Evolutionary conservation across 2,329 filamentous ascomycete genomes (phyloP).

Genomic region (Claviceps pazoutovae): DNA sequence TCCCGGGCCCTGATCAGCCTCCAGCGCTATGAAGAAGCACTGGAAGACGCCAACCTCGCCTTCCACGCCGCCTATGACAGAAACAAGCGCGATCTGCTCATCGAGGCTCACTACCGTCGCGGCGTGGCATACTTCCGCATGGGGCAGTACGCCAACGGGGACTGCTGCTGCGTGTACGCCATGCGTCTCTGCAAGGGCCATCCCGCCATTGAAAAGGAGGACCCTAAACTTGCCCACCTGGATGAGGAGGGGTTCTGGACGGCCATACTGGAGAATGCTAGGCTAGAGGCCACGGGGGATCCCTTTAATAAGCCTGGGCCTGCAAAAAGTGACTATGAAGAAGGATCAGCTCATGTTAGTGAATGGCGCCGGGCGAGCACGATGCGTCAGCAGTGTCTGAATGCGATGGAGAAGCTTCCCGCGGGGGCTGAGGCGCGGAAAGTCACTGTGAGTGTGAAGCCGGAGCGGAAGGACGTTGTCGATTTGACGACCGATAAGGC

Average conservation of each 20-base stretch:
- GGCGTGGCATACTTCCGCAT: slow-evolving; percentile 60
- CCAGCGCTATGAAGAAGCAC: slow-evolving; percentile 45
- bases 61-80: slow-evolving; percentile 49
- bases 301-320: slow-evolving; percentile 11
- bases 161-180: slow-evolving; percentile 51
- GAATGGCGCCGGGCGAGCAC: slow-evolving; percentile 28
- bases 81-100: slow-evolving; percentile 60
- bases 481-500: slow-evolving; percentile 5
- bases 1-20: slow-evolving; percentile 63
- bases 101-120: slow-evolving; percentile 69
- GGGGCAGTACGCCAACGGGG: slow-evolving; percentile 59
- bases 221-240: slow-evolving; percentile 17
- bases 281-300: slow-evolving; percentile 11
- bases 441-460: slow-evolving; percentile 22
- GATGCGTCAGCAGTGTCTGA: slow-evolving; percentile 34
- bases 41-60: slow-evolving; percentile 56
- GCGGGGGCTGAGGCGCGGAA: slow-evolving; percentile 31
- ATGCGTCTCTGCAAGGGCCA: slow-evolving; percentile 24
- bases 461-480: slow-evolving; percentile 18
- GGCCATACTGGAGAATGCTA: slow-evolving; percentile 19
- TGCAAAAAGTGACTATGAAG: neutral
- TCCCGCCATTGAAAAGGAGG: slow-evolving; percentile 18
- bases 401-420: slow-evolving; percentile 28
- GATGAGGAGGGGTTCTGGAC: slow-evolving; percentile 35
- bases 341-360: neutral